phyloP scores from a whole-genome alignment of 805 yeast species.

The Ogataea wickerhamii region DNA sequence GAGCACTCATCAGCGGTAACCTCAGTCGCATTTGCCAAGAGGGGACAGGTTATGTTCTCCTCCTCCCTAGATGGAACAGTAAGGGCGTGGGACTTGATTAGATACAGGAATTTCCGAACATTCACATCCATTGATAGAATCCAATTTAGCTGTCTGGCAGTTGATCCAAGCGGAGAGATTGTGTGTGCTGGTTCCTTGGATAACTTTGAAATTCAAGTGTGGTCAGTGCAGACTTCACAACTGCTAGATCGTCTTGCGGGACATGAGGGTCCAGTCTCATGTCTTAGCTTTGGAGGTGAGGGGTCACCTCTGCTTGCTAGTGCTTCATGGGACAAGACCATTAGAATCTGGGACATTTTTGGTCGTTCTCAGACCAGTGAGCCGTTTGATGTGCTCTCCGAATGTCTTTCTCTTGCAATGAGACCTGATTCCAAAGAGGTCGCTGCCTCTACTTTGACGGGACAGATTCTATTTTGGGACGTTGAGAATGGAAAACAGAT shows the following conservation, averaged over 20 bases:
- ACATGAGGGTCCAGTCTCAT: conserved; percentile 93
- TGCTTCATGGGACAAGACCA: conserved; percentile 95
- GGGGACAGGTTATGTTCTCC: conserved; percentile 87
- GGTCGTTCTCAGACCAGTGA: conserved; percentile 84
- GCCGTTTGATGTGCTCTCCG: conserved; percentile 82
- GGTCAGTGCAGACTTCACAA: conserved; percentile 97
- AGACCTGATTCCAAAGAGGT: conserved; percentile 92
- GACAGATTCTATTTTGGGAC: conserved; percentile 81
- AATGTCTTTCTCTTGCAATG: conserved; percentile 76
- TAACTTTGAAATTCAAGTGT: conserved; percentile 84
- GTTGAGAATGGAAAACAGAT: conserved; percentile 76
- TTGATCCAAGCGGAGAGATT: conserved; percentile 95
- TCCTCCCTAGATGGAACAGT: conserved; percentile 95
- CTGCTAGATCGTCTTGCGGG: conserved; percentile 84
- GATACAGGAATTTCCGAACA: conserved; percentile 92
- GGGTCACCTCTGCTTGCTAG: conserved; percentile 69
- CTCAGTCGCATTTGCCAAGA: conserved; percentile 79
- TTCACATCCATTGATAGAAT: conserved; percentile 88
- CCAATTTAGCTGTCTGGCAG: conserved; percentile 85
- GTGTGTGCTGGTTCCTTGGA: conserved; percentile 93
- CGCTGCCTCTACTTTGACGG: conserved; percentile 85
- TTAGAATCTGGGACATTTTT: conserved; percentile 89
- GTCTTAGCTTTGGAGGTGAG: conserved; percentile 79
- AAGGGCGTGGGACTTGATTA: conserved; percentile 91
- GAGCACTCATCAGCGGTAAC: conserved; percentile 91